Evolutionary conservation across 106 monocot genomes (phyloP).

Genomic region (Triglochin maritima): DNA sequence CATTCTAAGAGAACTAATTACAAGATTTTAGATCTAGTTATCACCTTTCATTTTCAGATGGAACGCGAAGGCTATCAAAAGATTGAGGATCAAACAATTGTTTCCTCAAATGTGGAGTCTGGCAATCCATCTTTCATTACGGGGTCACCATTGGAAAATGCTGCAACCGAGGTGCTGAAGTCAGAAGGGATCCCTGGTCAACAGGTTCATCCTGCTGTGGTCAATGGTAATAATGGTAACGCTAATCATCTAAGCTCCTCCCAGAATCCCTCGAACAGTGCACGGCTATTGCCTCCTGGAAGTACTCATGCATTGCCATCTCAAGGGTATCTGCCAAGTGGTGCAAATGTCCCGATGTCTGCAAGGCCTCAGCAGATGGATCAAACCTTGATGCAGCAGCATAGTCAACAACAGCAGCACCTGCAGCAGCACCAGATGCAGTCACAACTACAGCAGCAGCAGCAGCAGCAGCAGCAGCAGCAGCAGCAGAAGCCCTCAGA

Average conservation of each 20-base stretch:
- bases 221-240: background rate
- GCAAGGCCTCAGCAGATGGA: slow-evolving; percentile 46
- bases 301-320: slow-evolving; percentile 28
- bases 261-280: slow-evolving; percentile 31
- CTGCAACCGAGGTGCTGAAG: slow-evolving; percentile 32
- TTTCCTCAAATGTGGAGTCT: slow-evolving; percentile 17
- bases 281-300: slow-evolving; percentile 45
- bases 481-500: slow-evolving; percentile 37
- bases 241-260: slow-evolving; percentile 13
- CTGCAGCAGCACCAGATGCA: slow-evolving; percentile 35
- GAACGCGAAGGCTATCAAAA: slow-evolving; percentile 54
- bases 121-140: slow-evolving; percentile 12
- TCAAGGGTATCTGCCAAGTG: slow-evolving; percentile 38
- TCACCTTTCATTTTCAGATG: slow-evolving; percentile 35
- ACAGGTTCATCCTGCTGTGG: slow-evolving; percentile 7
- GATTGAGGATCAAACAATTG: slow-evolving; percentile 48
- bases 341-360: slow-evolving; percentile 18
- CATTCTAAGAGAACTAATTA: background rate
- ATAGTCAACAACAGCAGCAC: slow-evolving; percentile 38
- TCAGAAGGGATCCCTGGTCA: slow-evolving; percentile 28
- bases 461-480: slow-evolving; percentile 43
- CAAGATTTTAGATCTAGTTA: background rate
- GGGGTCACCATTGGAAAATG: slow-evolving; percentile 35
- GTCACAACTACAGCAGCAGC: slow-evolving; percentile 45
- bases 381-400: slow-evolving; percentile 52